Evolutionary conservation across 1,284 basidiomycete genomes (phyloP), one percentile per base, ranked within the genome.

Genomic region (Baeospora myosura): DNA sequence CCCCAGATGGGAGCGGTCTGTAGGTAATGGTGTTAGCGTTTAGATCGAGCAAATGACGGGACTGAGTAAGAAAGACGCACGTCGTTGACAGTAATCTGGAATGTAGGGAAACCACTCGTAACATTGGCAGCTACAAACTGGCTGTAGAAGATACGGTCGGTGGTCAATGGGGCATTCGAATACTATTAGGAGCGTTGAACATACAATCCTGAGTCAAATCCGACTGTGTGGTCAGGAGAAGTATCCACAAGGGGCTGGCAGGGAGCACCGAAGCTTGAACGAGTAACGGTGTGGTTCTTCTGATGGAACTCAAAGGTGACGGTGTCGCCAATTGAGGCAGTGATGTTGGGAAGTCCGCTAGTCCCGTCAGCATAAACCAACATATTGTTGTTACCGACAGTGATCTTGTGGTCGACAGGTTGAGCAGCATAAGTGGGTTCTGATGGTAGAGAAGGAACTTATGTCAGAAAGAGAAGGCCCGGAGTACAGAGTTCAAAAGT

Each of bases 271-370:
- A 83, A 83, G 42, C 66, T 69, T 4, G 76, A 77, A 54, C 79
- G 76, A 7, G 78, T 78, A 28, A 72, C 72, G 25, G 76, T 78
- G 61, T 81, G 78, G 61, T 78, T 68, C 56, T 50, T 50, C 14
- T 46, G 40, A 11, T 41, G 46, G 37, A 69, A 69, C 4, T 45
- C 43, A 21, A 52, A 52, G n/a, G 56, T 61, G 28, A 72, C 64
- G 10, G 64, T 68, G 50, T 74, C 71, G 3, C 67, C 66, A 40
- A 69, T 57, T 6, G 60, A 49, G 11, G 72, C 72, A n/a, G 57
- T 59, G 48, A 75, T 68, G 49, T 66, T 71, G 11, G 66, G 45
- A 1, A 71, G 71, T 36, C 45, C 60, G 49, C 64, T 75, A 2
- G 44, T 49, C n/a, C n/a, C n/a, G n/a, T n/a, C n/a, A n/a, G n/a